Conservation (phyloP, 78 protist species). For the Diacronema lutheri region DNA sequence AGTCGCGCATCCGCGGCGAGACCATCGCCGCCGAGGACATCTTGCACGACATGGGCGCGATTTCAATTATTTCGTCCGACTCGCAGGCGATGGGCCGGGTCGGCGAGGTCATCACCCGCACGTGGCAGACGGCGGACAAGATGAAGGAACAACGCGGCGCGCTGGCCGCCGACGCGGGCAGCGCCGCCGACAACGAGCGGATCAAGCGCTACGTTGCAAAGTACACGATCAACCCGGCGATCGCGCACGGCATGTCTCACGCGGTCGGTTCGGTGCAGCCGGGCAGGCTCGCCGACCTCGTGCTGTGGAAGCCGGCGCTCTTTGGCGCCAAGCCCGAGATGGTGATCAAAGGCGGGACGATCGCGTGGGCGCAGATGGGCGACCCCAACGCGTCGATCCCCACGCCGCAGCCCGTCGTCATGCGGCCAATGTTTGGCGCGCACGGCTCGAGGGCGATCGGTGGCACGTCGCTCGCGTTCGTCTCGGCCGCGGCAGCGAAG, state of each 20-base stretch:
- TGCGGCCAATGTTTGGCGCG: constrained; percentile 54
- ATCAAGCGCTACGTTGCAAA: constrained; percentile 44
- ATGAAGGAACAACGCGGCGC: constrained; percentile 53
- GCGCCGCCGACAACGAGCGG: constrained; percentile 12
- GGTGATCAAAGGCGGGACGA: constrained; percentile 45
- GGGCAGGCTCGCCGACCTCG: constrained; percentile 36
- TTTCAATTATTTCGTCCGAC: constrained; percentile 47
- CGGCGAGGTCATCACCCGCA: constrained; percentile 42
- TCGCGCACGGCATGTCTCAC: constrained; percentile 49
- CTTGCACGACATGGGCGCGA: constrained; percentile 55
- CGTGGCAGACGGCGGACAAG: constrained; percentile 57
- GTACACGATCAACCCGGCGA: constrained; percentile 59
- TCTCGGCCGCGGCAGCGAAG: constrained; percentile 6
- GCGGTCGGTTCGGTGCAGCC: constrained; percentile 16
- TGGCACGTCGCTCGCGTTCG: constrained; percentile 20
- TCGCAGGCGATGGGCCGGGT: constrained; percentile 58
- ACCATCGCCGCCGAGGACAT: constrained; percentile 51
- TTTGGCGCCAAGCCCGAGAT: constrained; percentile 54
- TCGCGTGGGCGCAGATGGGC: constrained; percentile 52
- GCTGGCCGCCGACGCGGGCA: neutral
- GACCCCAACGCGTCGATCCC: constrained; percentile 62
- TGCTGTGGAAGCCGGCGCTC: constrained; percentile 40
- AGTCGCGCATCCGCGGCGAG: constrained; percentile 36
- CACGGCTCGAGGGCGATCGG: neutral
- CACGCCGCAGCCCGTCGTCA: constrained; percentile 55